Percentiles rank a stretch among this genome's conserved stretches.
Conservation (phyloP, 192 early-diverging fungal genomes). For the Funneliformis mosseae region DNA sequence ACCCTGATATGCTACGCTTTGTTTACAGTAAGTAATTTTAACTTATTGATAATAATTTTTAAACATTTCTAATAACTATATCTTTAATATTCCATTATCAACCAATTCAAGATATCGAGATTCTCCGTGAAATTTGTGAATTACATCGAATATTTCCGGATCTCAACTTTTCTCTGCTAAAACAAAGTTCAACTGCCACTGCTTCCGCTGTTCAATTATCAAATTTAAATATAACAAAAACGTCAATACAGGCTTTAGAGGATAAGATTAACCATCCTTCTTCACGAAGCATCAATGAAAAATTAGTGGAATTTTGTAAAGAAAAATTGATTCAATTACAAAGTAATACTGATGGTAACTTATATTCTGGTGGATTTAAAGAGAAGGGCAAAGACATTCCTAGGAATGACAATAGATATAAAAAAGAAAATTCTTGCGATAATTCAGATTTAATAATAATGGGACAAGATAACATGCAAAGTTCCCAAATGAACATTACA, state of each 20-base stretch:
- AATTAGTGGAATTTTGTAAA: background rate
- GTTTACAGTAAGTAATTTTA: conserved; percentile 19
- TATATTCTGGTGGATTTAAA: no score
- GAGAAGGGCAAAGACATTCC: background rate
- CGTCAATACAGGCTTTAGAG: conserved; percentile 10
- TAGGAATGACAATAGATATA: background rate
- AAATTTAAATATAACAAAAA: background rate
- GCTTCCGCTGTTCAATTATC: background rate
- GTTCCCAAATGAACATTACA: background rate
- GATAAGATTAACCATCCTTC: background rate
- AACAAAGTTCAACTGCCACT: background rate
- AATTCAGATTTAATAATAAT: background rate
- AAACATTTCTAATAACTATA: background rate
- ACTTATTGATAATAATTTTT: background rate
- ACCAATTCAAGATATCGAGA: background rate
- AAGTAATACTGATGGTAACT: no score
- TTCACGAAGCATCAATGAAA: conserved; percentile 6
- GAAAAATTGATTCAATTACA: background rate
- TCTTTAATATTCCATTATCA: background rate
- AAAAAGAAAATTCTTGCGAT: background rate
- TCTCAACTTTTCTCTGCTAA: background rate
- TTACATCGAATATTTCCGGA: background rate
- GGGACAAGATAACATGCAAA: background rate
- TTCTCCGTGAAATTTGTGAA: background rate
- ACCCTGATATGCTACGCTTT: conserved; percentile 1